phyloP scores from a whole-genome alignment of 345 rosid genomes.

The Dipteronia dyeriana region DNA sequence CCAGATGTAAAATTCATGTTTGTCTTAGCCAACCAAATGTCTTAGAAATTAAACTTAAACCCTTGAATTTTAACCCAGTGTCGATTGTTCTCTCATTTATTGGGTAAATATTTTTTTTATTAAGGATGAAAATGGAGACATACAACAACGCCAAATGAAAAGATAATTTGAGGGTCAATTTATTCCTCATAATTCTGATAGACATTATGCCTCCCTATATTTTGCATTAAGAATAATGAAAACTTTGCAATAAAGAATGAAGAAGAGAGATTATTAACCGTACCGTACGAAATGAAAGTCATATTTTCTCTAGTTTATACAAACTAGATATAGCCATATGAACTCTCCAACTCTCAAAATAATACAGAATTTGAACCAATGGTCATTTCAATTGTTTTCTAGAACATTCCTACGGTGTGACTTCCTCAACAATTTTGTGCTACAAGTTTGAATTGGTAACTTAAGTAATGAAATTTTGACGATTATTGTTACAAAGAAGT shows the following conservation, averaged over 20 bases:
- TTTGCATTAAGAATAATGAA: no score
- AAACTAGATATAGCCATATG: background rate
- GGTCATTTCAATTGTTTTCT: background rate
- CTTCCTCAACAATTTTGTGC: background rate
- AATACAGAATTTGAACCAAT: background rate
- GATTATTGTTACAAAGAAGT: background rate
- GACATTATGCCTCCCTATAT: background rate
- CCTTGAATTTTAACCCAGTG: background rate
- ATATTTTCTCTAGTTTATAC: background rate
- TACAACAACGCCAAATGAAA: background rate
- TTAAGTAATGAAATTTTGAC: background rate
- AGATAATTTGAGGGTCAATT: background rate
- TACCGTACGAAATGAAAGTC: no score
- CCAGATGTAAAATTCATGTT: background rate
- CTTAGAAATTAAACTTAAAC: background rate
- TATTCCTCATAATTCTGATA: background rate
- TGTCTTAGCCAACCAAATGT: background rate
- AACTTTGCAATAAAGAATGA: background rate
- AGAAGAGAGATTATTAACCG: background rate
- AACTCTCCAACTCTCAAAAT: background rate
- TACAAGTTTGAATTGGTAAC: background rate
- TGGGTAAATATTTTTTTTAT: background rate
- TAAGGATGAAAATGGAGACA: background rate
- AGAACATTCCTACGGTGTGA: background rate
- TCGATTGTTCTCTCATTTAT: background rate